Evolutionary conservation across 345 rosid species (phyloP).

Genomic region (Sapria himalayana): DNA sequence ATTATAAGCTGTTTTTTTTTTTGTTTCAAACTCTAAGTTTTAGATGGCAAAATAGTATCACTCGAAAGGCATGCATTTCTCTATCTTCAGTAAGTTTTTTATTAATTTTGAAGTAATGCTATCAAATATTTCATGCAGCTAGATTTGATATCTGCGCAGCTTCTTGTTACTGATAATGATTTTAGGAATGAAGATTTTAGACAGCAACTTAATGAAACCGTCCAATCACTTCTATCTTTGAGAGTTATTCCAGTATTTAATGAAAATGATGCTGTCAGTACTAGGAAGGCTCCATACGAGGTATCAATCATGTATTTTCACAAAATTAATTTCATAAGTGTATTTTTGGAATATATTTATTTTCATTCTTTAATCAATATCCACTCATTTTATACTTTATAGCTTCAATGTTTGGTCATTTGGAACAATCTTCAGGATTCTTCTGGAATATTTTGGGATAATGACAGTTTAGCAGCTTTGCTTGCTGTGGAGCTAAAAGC

Average conservation of each 20-base stretch:
- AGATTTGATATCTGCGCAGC: conserved; percentile 91
- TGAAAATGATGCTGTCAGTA: conserved; percentile 97
- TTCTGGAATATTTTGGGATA: conserved; percentile 98
- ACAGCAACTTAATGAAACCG: conserved; percentile 63
- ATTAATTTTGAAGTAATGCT: conserved; percentile 2
- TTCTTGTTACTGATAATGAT: conserved; percentile 80
- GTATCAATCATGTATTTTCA: too few relatives aligned
- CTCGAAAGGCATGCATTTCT: conserved; percentile 1
- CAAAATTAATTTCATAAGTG: background rate
- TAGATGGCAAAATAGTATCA: too few relatives aligned
- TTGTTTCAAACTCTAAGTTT: too few relatives aligned
- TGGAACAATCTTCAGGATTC: conserved; percentile 42
- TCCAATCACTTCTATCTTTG: conserved; percentile 36
- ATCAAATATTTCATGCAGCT: conserved; percentile 27
- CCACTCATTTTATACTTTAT: background rate
- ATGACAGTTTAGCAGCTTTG: conserved; percentile 92
- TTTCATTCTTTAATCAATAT: conserved; percentile 1
- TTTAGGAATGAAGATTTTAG: conserved; percentile 67
- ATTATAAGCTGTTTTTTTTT: too few relatives aligned
- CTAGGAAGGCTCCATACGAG: conserved; percentile 97
- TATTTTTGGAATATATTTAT: background rate
- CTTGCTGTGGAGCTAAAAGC: conserved; percentile 85
- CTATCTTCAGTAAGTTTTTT: background rate
- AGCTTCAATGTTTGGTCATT: too few relatives aligned
- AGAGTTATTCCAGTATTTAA: conserved; percentile 83